phyloP scores from a whole-genome alignment of 441 rosid species.

The Brassica hybrid region DNA sequence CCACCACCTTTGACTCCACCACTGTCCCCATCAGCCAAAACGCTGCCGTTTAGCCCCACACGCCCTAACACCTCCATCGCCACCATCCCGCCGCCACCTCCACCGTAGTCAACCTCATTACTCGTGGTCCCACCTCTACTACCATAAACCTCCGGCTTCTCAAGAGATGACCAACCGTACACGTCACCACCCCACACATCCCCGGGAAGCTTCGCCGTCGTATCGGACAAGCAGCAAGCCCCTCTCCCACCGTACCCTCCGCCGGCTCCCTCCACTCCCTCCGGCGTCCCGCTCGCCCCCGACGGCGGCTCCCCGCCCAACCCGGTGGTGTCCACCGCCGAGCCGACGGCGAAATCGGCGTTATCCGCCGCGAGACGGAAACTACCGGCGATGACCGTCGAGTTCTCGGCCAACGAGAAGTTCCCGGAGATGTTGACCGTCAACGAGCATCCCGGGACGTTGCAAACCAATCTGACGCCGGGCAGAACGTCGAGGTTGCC shows the following conservation, averaged over 20 bases:
- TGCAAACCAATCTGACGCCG: conserved; percentile 69
- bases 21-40: conserved; percentile 87
- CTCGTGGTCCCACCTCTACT: conserved; percentile 85
- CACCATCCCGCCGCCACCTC: conserved; percentile 89
- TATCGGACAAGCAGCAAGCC: conserved; percentile 74
- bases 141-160: conserved; percentile 73
- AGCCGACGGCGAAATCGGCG: conserved; percentile 57
- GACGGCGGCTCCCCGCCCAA: conserved; percentile 77
- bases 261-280: conserved; percentile 86
- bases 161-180: conserved; percentile 83
- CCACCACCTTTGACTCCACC: conserved; percentile 97
- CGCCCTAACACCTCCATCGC: conserved; percentile 49
- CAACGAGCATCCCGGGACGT: conserved; percentile 61
- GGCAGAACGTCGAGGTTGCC: conserved; percentile 75
- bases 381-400: conserved; percentile 63
- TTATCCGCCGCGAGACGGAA: conserved; percentile 69
- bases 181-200: conserved; percentile 98
- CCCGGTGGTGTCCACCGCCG: conserved; percentile 70
- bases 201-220: conserved; percentile 62
- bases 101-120: conserved; percentile 84
- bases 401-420: conserved; percentile 64
- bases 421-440: conserved; percentile 72
- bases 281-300: conserved; percentile 86
- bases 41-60: conserved; percentile 60
- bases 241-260: conserved; percentile 98